These are phyloP conservation scores for Sanghuangporus weigelae DNA, from an alignment of 1,284 basidiomycete genomes.

Conservation along the genomic window DNA sequence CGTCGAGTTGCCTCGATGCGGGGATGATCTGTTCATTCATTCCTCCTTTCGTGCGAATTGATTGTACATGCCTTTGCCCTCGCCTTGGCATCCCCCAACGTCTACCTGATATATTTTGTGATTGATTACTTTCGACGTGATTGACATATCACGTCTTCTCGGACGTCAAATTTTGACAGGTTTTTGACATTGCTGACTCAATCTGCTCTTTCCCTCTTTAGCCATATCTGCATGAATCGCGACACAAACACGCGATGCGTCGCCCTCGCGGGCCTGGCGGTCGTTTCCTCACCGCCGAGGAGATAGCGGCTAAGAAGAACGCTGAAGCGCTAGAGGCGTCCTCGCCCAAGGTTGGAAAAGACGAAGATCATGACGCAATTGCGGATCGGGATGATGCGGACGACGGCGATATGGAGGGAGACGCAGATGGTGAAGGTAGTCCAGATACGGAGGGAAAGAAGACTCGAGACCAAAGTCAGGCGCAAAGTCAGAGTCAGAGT, in stretches of 20 bases:
- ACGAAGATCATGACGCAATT: slow-evolving; percentile 27
- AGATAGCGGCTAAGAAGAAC: slow-evolving; percentile 78
- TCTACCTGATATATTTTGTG: too few species aligned
- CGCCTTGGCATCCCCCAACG: too few species aligned
- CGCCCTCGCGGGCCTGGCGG: slow-evolving; percentile 95
- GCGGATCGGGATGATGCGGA: slow-evolving; percentile 28
- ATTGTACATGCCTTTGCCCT: too few species aligned
- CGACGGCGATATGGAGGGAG: slow-evolving; percentile 20
- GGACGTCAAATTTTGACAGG: neutral
- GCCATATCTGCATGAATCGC: slow-evolving; percentile 96
- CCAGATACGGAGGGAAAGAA: slow-evolving; percentile 4
- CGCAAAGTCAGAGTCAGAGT: neutral
- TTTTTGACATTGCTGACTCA: neutral
- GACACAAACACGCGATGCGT: slow-evolving; percentile 97
- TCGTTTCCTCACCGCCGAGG: slow-evolving; percentile 92
- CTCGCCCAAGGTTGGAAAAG: neutral
- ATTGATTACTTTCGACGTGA: neutral
- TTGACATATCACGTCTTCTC: neutral
- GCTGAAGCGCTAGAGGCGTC: slow-evolving; percentile 25
- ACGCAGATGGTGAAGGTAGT: slow-evolving; percentile 1
- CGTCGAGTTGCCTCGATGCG: too few species aligned
- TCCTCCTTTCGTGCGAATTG: too few species aligned
- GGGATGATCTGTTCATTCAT: too few species aligned
- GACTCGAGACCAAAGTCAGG: neutral
- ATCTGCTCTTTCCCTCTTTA: slow-evolving; percentile 29